Conservation (phyloP, 1,284 basidiomycete genomes). For the Moesziomyces antarcticus region DNA sequence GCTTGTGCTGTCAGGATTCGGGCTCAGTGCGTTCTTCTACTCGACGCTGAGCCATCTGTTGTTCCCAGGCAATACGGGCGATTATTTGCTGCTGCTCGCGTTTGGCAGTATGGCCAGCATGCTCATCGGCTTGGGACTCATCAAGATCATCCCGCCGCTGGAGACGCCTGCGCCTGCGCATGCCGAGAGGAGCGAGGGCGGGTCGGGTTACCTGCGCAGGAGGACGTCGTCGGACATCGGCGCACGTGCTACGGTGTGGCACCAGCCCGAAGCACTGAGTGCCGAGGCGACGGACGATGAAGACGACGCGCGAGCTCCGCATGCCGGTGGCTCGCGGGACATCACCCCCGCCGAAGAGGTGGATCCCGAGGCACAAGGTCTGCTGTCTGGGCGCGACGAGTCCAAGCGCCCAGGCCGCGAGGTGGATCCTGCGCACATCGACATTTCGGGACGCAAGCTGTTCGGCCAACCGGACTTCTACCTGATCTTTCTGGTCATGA, state of each 20-base stretch:
- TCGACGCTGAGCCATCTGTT: slow-evolving; percentile 75
- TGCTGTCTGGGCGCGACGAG: slow-evolving; percentile 27
- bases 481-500: slow-evolving; percentile 78
- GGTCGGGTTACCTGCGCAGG: slow-evolving; percentile 14
- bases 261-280: slow-evolving; percentile 28
- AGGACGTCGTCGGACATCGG: slow-evolving; percentile 55
- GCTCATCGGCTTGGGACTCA: slow-evolving; percentile 75
- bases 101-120: slow-evolving; percentile 78
- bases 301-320: not conserved
- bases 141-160: slow-evolving; percentile 73
- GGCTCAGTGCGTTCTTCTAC: slow-evolving; percentile 83
- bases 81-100: slow-evolving; percentile 77
- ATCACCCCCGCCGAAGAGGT: not conserved
- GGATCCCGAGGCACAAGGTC: slow-evolving; percentile 30
- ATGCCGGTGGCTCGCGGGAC: slow-evolving; percentile 3
- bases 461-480: slow-evolving; percentile 76
- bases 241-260: slow-evolving; percentile 49
- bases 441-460: slow-evolving; percentile 72
- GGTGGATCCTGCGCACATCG: slow-evolving; percentile 34
- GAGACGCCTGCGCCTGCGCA: slow-evolving; percentile 2
- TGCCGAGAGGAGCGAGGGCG: not conserved
- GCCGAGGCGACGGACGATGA: slow-evolving; percentile 37
- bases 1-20: slow-evolving; percentile 82
- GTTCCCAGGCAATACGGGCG: slow-evolving; percentile 78
- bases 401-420: slow-evolving; percentile 11